Base-by-base conservation (phyloP, 257 asterid genomes). In the Salvia splendens region DNA sequence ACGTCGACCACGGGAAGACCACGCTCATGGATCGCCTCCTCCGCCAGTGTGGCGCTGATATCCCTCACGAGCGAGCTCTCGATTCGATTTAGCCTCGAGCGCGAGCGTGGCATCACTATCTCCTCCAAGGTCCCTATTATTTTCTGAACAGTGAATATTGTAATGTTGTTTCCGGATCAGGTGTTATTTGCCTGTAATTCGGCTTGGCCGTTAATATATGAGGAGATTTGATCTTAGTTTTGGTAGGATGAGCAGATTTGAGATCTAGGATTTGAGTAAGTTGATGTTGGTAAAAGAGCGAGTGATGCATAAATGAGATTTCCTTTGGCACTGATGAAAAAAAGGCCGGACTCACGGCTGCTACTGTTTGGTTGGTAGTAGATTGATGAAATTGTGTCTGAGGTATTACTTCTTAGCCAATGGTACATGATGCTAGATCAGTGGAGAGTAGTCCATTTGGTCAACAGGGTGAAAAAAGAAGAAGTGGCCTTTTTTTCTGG, bases 341-440 rank as follows among this genome's bases (percentile, higher is more conserved):
- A 91, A 88, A 91, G 96, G 97, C 96, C 93, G 93, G 89, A 65
- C 96, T 83, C 84, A 86, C 84, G 69, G 97, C 95, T 88, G 91
- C 97, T 78, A 65, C 92, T 85, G 64, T 72, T 52, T 79, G 72
- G 77, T 81, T 78, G 92, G 98, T 83, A 85, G 95, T 85, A 85
- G 95, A 73, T 71, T 92, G 96, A 89, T 83, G 95, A 83, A 72
- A 35, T 54, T 52, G 42, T 47, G 60, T 11, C 4, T 45, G 35
- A 84, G 95, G 95, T 85, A 66, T 80, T 75, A 73, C 78, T 75
- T 75, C 89, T 87, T 91, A 92, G 91, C 93, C 89, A 84, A 81
- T 76, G 73, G 71, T 55, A 71, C 46, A 14, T 64, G 48, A 61
- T 20, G 24, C 24, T 20, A 20, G 24, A 20, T 20, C 24, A 20